These are phyloP conservation scores for Zygoascus meyerae DNA, from an alignment of 1,139 yeast species.

Conservation along the genomic window DNA sequence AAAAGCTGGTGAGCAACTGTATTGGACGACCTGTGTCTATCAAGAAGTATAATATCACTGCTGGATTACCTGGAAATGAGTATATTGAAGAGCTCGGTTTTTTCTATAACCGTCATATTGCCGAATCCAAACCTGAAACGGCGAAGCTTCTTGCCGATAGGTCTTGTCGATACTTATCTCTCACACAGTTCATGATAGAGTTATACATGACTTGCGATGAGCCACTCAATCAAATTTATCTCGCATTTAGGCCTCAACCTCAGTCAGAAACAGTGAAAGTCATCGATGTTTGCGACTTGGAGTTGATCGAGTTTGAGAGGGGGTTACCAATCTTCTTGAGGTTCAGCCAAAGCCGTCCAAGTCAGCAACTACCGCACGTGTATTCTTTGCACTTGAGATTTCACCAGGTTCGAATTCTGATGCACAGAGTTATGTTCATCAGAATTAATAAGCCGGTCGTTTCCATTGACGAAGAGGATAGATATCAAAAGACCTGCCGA, in stretches of 20 bases:
- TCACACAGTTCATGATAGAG: constrained; percentile 14
- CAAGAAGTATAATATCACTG: constrained; percentile 14
- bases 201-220: constrained; percentile 15
- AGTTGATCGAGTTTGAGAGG: constrained; percentile 15
- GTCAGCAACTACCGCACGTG: constrained; percentile 13
- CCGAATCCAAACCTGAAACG: neutral
- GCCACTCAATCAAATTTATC: constrained; percentile 14
- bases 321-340: constrained; percentile 15
- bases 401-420: constrained; percentile 11
- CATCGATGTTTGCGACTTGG: constrained; percentile 14
- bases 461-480: constrained; percentile 10
- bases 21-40: constrained; percentile 15
- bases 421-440: constrained; percentile 11
- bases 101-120: constrained; percentile 5
- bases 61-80: constrained; percentile 14
- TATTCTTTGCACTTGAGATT: constrained; percentile 14
- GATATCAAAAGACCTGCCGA: constrained; percentile 12
- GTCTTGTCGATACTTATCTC: constrained; percentile 10
- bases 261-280: constrained; percentile 11
- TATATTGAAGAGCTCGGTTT: constrained; percentile 11
- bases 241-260: constrained; percentile 15
- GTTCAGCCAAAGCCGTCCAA: constrained; percentile 9
- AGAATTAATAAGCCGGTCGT: constrained; percentile 8
- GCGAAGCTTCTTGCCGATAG: neutral
- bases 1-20: constrained; percentile 13